These are phyloP conservation scores for Iris macrosiphon DNA, from an alignment of 106 monocot genomes.

Conservation along the genomic window DNA sequence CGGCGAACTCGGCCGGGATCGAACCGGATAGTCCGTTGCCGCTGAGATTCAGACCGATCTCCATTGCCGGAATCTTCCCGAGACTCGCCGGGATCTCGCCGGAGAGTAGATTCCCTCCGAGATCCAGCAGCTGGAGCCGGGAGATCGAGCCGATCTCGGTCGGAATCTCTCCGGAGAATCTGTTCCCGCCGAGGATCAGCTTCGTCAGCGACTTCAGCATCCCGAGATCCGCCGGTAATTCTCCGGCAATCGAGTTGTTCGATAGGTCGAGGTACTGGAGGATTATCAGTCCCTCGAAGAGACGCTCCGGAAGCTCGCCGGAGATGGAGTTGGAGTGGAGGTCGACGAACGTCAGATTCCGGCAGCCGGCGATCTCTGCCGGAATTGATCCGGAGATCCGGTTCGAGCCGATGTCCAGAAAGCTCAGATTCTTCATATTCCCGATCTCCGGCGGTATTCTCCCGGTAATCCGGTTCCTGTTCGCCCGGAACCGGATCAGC, in stretches of 20 bases:
- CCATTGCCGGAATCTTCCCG: constrained; percentile 59
- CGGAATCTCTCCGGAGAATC: constrained; percentile 57
- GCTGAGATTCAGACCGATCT: constrained; percentile 77
- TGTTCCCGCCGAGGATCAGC: constrained; percentile 53
- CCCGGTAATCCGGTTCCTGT: constrained; percentile 50
- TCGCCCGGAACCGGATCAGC: constrained; percentile 62
- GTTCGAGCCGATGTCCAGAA: constrained; percentile 72
- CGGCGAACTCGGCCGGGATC: constrained; percentile 61
- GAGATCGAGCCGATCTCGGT: constrained; percentile 52
- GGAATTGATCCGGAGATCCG: constrained; percentile 49
- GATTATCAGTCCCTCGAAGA: constrained; percentile 32
- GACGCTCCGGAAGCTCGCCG: constrained; percentile 30
- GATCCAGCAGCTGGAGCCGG: constrained; percentile 62
- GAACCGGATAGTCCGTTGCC: constrained; percentile 50
- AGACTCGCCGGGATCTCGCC: constrained; percentile 48
- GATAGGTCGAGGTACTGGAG: constrained; percentile 76
- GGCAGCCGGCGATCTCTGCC: constrained; percentile 47
- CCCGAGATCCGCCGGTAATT: constrained; percentile 30
- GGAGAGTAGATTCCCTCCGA: constrained; percentile 48
- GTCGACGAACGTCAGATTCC: constrained; percentile 78
- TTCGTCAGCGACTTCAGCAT: constrained; percentile 55
- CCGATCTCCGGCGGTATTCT: constrained; percentile 68
- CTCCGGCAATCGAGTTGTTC: constrained; percentile 45
- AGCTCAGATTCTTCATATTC: constrained; percentile 56
- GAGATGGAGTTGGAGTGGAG: constrained; percentile 59